A percentile compares a stretch with the other conserved stretches of the same genome.
phyloP scores from a whole-genome alignment of 805 yeast genomes.

The Monosporozyma aerobia region DNA sequence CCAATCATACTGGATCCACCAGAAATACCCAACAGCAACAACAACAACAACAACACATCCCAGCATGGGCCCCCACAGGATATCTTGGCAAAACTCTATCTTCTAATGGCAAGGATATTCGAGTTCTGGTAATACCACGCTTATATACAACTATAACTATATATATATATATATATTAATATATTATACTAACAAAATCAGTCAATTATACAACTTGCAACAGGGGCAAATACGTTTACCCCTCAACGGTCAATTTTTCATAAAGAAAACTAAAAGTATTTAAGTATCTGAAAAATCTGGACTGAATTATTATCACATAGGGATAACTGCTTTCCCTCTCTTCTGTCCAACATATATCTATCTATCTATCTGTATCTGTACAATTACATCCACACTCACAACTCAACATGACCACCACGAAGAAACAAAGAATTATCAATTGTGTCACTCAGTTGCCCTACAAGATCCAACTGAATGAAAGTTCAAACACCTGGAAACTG shows the following conservation, averaged over 20 bases:
- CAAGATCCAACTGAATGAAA: conserved; percentile 25
- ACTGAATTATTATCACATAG: no score
- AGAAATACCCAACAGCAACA: conserved; percentile 3
- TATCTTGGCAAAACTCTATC: conserved; percentile 24
- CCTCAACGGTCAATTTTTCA: no score
- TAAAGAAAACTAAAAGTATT: no score
- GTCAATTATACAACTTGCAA: no score
- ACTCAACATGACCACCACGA: not conserved
- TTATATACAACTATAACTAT: no score
- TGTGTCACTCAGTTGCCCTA: conserved; percentile 32
- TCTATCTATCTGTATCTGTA: no score
- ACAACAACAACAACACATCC: not conserved
- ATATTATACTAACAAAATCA: not conserved
- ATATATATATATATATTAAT: not conserved
- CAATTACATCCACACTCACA: no score
- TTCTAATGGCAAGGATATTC: conserved; percentile 26
- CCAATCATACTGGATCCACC: conserved; percentile 23
- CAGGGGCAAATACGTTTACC: no score
- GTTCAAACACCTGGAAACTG: conserved; percentile 41
- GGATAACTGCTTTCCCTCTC: no score
- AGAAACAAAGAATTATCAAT: conserved; percentile 27
- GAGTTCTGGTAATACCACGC: conserved; percentile 22
- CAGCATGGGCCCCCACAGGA: conserved; percentile 22
- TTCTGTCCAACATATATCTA: no score
- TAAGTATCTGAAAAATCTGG: no score